Base-by-base conservation (phyloP, 2,329 filamentous ascomycete species). In the Ophiostoma australiae region DNA sequence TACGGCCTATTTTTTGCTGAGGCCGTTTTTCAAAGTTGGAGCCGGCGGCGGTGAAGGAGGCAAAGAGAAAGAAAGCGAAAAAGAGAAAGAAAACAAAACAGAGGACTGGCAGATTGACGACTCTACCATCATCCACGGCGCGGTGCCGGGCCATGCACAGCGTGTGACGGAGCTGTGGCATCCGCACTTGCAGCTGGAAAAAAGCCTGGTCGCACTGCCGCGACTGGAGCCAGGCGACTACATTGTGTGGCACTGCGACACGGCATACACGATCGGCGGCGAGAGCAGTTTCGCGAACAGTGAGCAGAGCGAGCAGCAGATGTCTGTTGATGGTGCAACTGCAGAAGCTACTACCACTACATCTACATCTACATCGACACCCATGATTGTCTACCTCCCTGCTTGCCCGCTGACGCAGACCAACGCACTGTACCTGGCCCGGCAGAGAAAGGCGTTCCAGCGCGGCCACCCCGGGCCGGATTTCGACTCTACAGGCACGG, bases 151-250 rank as follows among this genome's bases (percentile, higher is more conserved):
- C 48, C 85, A 87, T 74, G 85, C 85, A 17, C 85, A 87, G 78
- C 83, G 85, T 70, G 82, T 87, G 63, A 87, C 85, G 1, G 85
- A 86, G 75, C 80, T 82, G 13, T 87, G 85, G 85, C 85, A 87
- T 74, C 85, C 85, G 27, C 85, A 87, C 71, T 80, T 87, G 15
- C 80, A 83, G 76, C 81, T 87, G 66, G 81, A 84, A 72, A 80
- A 81, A 70, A 86, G 83, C 73, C 82, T 87, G 73, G 81, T 87
- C 71, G 84, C 84, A n/a, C 81, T 86, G 67, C 85, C 85, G 3
- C 84, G 83, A 11, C 77, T 87, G 63, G 83, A 84, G 72, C 81
- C 84, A 0, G 85, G 85, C 75, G 85, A 87, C 79, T 87, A 87
- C 76, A 84, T 87, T 72, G 78, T 87, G 74, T 87, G 85, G 85